Base-by-base conservation (phyloP, 495 filamentous ascomycete genomes). In the Trypethelium eluteriae region DNA sequence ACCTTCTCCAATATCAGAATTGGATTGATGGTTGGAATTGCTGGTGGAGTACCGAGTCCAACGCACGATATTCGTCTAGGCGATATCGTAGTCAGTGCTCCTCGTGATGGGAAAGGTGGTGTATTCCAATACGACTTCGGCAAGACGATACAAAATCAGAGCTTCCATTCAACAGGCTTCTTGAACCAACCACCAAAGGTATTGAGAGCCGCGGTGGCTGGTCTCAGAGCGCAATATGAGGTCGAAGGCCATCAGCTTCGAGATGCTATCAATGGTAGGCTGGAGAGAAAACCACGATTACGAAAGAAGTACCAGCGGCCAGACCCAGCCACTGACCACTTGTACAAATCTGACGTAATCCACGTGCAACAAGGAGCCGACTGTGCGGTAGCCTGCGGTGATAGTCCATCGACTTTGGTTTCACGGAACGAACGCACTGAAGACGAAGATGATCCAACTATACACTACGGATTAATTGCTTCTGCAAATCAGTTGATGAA, bases 391-490 rank as follows among this genome's bases (percentile, higher is more conserved):
- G 25, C 25, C 25, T 25, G 25, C 25, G 25, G 25, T 25, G 25
- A 25, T 25, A 25, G 25, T 25, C 25, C 25, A 25, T 25, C 25
- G 25, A 25, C 25, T 25, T 25, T 25, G 25, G 25, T 25, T 25
- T 25, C 25, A 25, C 25, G 25, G 25, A 1, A 25, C 25, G 25
- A 25, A 25, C 25, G 25, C 25, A 25, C 25, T 5, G 65, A 74
- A 25, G 25, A 25, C 25, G 25, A 25, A 25, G 25, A 25, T 25
- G 25, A 25, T 25, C 25, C 25, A 25, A 25, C 25, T 2, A 64
- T 79, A 38, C 76, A 79, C 53, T 64, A 71, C 39, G 77, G 77
- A 9, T 64, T 65, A 14, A 76, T 79, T 67, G 78, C 76, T 11
- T 78, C 76, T 12, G 77, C 69, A 2, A 70, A 76, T 10, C 47